Base-by-base conservation (phyloP, 2,329 filamentous ascomycete genomes). In the Ustilaginoidea virens region DNA sequence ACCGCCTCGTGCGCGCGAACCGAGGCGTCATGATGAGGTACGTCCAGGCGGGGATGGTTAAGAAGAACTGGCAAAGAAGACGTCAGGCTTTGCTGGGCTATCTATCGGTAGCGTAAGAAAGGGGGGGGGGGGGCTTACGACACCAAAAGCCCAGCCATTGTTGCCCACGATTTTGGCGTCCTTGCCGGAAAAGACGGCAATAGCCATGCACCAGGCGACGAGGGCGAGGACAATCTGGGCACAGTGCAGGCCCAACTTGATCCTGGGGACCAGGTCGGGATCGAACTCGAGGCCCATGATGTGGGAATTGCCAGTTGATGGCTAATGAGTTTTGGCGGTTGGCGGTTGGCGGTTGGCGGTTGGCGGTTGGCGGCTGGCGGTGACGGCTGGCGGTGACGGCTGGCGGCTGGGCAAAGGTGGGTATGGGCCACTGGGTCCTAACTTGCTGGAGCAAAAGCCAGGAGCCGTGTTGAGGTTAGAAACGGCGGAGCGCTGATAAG, bases 1-100 rank as follows among this genome's bases (percentile, higher is more conserved):
- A 58, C 36, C 60, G 68, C 31, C 68, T 62, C 4, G 74, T 74
- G 36, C 73, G 63, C 27, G 63, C 60, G 47, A 69, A 78, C 30
- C 73, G 62, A 23, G 73, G 73, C 4, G 71, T 66, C 62, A 75
- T 69, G 40, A 68, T 61, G 27, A 77, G 59, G 51, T 70, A 80
- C 35, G 79, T 61, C 57, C 72, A 72, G 25, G 69, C 69, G 0
- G 70, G 71, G 26, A 75, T 56, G 11, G 66, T 65, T 18, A 79
- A 51, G 53, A 78, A 77, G 50, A 69, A 75, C 74, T 79, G 34
- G 30, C 5, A 13, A 1, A 17, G 11, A 16, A 8, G n/a, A n/a
- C 9, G 16, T 16, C n/a, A 22, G 19, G 18, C 9, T 25, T 25
- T 11, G 5, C 20, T 20, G 14, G 17, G 25, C 25, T 12, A 12